These are phyloP conservation scores for Ganoderma leucocontextum DNA, from an alignment of 1,284 basidiomycete genomes.

Conservation along the genomic window DNA sequence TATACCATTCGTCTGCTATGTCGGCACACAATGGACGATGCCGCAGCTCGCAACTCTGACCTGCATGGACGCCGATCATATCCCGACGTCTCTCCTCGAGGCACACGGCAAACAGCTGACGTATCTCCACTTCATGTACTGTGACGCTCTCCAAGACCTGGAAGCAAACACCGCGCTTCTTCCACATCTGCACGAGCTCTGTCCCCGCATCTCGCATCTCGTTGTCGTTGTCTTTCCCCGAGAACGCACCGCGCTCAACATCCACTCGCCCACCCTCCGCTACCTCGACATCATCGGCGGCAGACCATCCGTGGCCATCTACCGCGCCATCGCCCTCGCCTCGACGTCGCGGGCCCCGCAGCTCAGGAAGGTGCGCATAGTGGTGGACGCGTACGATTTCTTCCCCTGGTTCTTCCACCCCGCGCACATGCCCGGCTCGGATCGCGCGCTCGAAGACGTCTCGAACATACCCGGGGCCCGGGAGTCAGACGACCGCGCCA, in stretches of 20 bases:
- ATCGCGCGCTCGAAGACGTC: background rate
- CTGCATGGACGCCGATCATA: no score
- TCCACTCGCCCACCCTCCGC: constrained; percentile 4
- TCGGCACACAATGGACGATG: no score
- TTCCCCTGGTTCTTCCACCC: background rate
- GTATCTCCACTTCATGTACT: no score
- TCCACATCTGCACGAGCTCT: no score
- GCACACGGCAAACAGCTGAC: no score
- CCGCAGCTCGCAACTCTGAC: no score
- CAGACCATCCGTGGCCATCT: background rate
- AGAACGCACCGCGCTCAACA: background rate
- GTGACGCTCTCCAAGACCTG: no score
- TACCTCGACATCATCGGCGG: constrained; percentile 2
- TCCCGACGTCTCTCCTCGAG: no score
- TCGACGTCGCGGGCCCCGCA: background rate
- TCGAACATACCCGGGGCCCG: background rate
- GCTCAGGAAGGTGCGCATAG: background rate
- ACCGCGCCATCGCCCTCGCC: background rate
- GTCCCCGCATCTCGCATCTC: no score
- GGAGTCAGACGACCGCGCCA: background rate
- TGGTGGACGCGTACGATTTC: background rate
- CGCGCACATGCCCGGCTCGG: background rate
- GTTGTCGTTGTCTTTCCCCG: background rate
- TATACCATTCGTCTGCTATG: background rate
- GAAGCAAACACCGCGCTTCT: no score